Evolutionary conservation across 73 alveolate species (phyloP), one percentile per base, ranked within the genome.

Genomic region (Uronychia setigera): DNA sequence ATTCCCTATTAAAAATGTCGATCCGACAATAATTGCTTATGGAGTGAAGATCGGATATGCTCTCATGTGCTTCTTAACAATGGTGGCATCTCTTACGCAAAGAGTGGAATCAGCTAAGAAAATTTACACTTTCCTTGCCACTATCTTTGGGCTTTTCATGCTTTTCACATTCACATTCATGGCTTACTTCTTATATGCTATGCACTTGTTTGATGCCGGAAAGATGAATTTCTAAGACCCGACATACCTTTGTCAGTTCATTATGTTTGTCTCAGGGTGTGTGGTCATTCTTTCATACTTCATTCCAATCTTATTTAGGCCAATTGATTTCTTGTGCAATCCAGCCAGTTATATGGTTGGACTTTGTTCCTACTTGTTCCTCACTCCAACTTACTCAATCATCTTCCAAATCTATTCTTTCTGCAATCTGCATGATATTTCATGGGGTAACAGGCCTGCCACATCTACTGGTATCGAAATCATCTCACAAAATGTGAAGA

Each of bases 391-490:
- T 0, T 92, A 82, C 84, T 59, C 83, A 60, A 82, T 80, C 74
- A 67, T 87, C 28, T 82, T 92, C 85, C 75, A 81, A 35, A 88
- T 92, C 60, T 88, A 81, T 78, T 87, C 94, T 27, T 84, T 91
- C 81, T 90, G 92, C 60, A 93, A 93, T 81, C 57, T 90, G 28
- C 95, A 91, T 74, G 97, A 93, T 75, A 76, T 86, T 33, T 79
- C 96, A 32, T 93, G 97, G 97, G 97, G 97, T 1, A 91, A 89
- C 35, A 89, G 97, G 76, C 95, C 97, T 0, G 87, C 89, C 29
- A 35, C 81, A 5, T 25, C 79, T 13, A 25, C 35, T 1, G 81
- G 81, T 26, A 5, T 28, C 5, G 81, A 76, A 30, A 58, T 32
- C 1, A 76, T 76, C 5, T 28, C 81, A 5, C 27, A 5, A 25